Conservation (phyloP, 2,329 filamentous ascomycete genomes). For the Alternaria sp. region DNA sequence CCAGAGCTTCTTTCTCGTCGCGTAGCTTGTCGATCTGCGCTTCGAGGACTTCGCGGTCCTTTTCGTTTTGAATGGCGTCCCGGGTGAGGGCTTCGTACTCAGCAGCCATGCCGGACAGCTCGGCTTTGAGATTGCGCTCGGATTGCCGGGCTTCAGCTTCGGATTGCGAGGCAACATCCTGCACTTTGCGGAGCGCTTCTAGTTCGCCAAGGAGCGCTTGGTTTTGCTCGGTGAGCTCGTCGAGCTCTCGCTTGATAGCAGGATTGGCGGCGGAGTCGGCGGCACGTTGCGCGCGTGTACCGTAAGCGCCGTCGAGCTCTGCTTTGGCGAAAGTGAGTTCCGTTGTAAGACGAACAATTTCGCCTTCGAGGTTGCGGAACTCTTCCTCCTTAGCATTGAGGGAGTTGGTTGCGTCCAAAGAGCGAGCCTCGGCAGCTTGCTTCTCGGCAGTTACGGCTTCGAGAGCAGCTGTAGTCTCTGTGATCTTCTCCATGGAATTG, state of each 20-base stretch:
- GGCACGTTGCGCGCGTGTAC: conserved; percentile 71
- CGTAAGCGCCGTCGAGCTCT: conserved; percentile 94
- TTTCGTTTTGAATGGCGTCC: conserved; percentile 73
- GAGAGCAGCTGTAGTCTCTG: conserved; percentile 34
- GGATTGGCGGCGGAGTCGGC: conserved; percentile 67
- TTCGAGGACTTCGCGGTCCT: conserved; percentile 71
- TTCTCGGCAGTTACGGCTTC: conserved; percentile 36
- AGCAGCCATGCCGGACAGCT: conserved; percentile 70
- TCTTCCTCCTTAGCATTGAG: conserved; percentile 46
- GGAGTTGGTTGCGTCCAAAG: conserved; percentile 34
- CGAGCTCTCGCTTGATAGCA: conserved; percentile 66
- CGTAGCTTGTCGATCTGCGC: conserved; percentile 67
- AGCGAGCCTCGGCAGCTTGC: conserved; percentile 41
- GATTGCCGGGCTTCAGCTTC: conserved; percentile 46
- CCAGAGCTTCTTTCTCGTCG: conserved; percentile 68
- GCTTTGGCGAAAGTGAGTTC: conserved; percentile 90
- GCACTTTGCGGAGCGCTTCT: conserved; percentile 50
- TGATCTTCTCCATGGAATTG: conserved; percentile 42
- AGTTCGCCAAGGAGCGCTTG: conserved; percentile 52
- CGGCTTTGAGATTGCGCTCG: conserved; percentile 63
- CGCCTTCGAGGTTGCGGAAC: conserved; percentile 60
- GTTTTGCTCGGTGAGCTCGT: conserved; percentile 58
- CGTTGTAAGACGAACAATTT: conserved; percentile 70
- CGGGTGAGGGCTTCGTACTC: conserved; percentile 76
- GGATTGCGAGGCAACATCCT: conserved; percentile 44